These are phyloP conservation scores for Metarhizium rileyi DNA, from an alignment of 2,329 filamentous ascomycete species.

Conservation along the genomic window DNA sequence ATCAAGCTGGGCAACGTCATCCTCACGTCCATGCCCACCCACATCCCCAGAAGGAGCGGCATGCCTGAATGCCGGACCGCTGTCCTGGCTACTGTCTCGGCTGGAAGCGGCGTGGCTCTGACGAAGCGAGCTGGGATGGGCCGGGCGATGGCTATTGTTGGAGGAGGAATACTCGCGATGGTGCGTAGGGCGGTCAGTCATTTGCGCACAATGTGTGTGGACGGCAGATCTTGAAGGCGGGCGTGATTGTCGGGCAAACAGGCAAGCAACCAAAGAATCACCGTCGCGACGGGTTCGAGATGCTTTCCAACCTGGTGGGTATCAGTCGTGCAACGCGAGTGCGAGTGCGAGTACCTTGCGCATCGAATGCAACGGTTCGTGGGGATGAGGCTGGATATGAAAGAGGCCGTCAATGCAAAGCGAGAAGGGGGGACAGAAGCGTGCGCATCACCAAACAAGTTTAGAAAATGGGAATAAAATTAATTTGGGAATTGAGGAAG, in stretches of 20 bases:
- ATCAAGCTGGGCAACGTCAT: constrained; percentile 11
- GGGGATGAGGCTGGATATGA: background rate
- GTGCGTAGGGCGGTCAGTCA: constrained; percentile 18
- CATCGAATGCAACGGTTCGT: background rate
- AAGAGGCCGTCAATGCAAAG: background rate
- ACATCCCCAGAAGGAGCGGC: constrained; percentile 4
- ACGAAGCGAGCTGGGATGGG: constrained; percentile 35
- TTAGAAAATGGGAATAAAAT: too few species aligned
- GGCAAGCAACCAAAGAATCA: background rate
- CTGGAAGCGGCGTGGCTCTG: constrained; percentile 30
- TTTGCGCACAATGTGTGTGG: constrained; percentile 7
- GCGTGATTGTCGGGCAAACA: background rate
- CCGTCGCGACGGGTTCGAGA: background rate
- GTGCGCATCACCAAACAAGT: too few species aligned
- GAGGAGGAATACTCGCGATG: constrained; percentile 19
- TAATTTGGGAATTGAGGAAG: too few species aligned
- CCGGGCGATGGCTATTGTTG: constrained; percentile 27
- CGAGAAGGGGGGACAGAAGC: background rate
- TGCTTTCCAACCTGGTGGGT: background rate
- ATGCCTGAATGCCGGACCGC: constrained; percentile 7
- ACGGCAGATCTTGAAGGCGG: background rate
- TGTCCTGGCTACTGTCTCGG: constrained; percentile 11
- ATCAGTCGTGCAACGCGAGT: background rate
- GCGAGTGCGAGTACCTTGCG: background rate
- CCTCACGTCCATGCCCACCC: too few species aligned